Conservation (phyloP, 495 filamentous ascomycete genomes). For the Talaromyces trachyspermus region DNA sequence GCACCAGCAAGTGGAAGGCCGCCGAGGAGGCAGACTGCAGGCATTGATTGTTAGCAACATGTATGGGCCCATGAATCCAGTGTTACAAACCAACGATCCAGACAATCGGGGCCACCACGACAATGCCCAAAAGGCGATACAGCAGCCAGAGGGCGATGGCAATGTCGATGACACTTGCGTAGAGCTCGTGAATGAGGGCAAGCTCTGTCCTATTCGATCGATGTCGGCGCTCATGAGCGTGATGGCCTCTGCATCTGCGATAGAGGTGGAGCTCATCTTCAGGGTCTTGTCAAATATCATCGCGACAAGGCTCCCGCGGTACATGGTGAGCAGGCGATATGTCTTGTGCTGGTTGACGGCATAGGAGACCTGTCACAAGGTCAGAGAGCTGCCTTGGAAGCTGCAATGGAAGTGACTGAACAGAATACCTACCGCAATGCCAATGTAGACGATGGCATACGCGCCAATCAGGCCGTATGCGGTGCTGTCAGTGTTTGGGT, state of each 20-base stretch:
- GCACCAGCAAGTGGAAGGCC: slow-evolving; percentile 8
- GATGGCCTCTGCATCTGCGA: slow-evolving; percentile 39
- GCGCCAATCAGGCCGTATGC: slow-evolving; percentile 54
- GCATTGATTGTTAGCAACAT: slow-evolving; percentile 13
- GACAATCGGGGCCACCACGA: slow-evolving; percentile 36
- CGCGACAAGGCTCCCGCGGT: slow-evolving; percentile 43
- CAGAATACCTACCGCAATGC: slow-evolving; percentile 37
- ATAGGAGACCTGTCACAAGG: slow-evolving; percentile 22
- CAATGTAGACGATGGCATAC: slow-evolving; percentile 47
- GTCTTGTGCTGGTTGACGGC: slow-evolving; percentile 44
- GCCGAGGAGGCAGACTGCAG: slow-evolving; percentile 14
- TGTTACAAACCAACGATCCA: slow-evolving; percentile 33
- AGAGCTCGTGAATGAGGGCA: slow-evolving; percentile 39
- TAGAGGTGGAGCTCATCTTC: slow-evolving; percentile 24
- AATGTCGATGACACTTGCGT: slow-evolving; percentile 46
- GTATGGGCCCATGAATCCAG: background rate
- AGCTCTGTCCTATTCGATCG: slow-evolving; percentile 33
- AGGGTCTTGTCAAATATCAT: slow-evolving; percentile 42
- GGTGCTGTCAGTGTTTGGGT: slow-evolving; percentile 14
- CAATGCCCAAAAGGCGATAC: slow-evolving; percentile 40
- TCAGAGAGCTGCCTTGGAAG: slow-evolving; percentile 9
- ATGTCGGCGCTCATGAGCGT: slow-evolving; percentile 56
- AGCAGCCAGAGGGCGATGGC: slow-evolving; percentile 46
- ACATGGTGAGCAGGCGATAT: slow-evolving; percentile 43
- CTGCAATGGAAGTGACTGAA: slow-evolving; percentile 26